These are phyloP conservation scores for Candida berthetii DNA, from an alignment of 805 yeast species.

Conservation along the genomic window DNA sequence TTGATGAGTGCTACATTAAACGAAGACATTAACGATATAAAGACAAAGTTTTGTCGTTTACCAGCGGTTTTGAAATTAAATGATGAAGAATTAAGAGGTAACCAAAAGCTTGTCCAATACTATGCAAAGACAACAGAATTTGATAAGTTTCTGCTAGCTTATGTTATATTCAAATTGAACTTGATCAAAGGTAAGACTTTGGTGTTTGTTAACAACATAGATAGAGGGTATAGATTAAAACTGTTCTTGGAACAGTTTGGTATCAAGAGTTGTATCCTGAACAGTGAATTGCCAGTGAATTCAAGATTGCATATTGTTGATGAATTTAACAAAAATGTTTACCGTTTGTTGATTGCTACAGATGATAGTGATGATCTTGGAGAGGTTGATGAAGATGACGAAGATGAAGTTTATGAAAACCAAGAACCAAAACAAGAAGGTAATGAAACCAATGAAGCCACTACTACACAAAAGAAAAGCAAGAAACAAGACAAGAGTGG, in stretches of 20 bases:
- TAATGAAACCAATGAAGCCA: slow-evolving; percentile 9
- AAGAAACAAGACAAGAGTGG: slow-evolving; percentile 20
- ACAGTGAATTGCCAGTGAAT: slow-evolving; percentile 88
- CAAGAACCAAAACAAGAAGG: slow-evolving; percentile 13
- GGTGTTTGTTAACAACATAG: slow-evolving; percentile 88
- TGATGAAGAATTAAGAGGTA: slow-evolving; percentile 52
- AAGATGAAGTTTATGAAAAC: slow-evolving; percentile 10
- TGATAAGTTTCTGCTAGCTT: slow-evolving; percentile 86
- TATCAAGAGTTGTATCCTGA: slow-evolving; percentile 77
- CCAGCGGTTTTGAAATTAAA: slow-evolving; percentile 80
- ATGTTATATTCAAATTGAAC: slow-evolving; percentile 84
- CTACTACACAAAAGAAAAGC: slow-evolving; percentile 10
- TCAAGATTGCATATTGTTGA: slow-evolving; percentile 94
- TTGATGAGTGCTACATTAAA: slow-evolving; percentile 94
- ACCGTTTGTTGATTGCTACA: slow-evolving; percentile 85
- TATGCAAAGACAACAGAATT: slow-evolving; percentile 83
- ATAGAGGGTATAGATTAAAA: slow-evolving; percentile 90
- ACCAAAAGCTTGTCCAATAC: slow-evolving; percentile 68
- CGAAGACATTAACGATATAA: slow-evolving; percentile 76
- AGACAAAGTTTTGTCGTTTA: slow-evolving; percentile 67
- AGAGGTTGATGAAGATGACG: slow-evolving; percentile 41
- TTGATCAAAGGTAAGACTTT: slow-evolving; percentile 88
- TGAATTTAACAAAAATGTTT: slow-evolving; percentile 87
- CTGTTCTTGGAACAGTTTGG: slow-evolving; percentile 94
- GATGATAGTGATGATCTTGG: slow-evolving; percentile 70